These are phyloP conservation scores for Stropharia rugosoannulata DNA, from an alignment of 768 basidiomycete genomes.

Conservation along the genomic window DNA sequence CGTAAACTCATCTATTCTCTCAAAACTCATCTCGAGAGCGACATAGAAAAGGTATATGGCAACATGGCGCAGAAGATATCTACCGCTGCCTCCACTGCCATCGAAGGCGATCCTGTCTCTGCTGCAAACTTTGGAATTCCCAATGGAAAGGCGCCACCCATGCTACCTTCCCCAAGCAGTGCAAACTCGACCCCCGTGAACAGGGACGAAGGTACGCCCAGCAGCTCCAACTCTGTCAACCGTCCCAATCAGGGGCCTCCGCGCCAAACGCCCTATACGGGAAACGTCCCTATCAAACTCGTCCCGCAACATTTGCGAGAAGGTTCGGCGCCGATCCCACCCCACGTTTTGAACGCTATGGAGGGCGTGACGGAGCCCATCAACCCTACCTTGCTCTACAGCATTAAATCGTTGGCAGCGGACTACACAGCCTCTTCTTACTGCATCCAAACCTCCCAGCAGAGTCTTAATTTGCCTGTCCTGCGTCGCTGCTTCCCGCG, in stretches of 20 bases:
- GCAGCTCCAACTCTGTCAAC: slow-evolving; percentile 25
- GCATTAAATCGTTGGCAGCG: slow-evolving; percentile 40
- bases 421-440: slow-evolving; percentile 40
- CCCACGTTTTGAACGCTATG: slow-evolving; percentile 43
- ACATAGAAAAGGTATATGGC: slow-evolving; percentile 36
- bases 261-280: slow-evolving; percentile 27
- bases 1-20: slow-evolving; percentile 35
- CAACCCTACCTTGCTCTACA: slow-evolving; percentile 37
- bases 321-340: slow-evolving; percentile 37
- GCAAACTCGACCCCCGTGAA: slow-evolving; percentile 77
- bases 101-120: slow-evolving; percentile 29
- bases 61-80: slow-evolving; percentile 36
- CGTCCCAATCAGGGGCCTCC: slow-evolving; percentile 31
- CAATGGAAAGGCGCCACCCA: slow-evolving; percentile 56
- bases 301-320: slow-evolving; percentile 36
- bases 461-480: slow-evolving; percentile 60
- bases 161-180: slow-evolving; percentile 77
- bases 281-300: slow-evolving; percentile 35
- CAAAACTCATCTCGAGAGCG: slow-evolving; percentile 33
- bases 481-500: slow-evolving; percentile 71
- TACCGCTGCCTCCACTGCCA: slow-evolving; percentile 38
- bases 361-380: slow-evolving; percentile 43
- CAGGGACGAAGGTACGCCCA: slow-evolving; percentile 56
- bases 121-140: slow-evolving; percentile 26
- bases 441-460: slow-evolving; percentile 51